Percentiles rank a stretch among this genome's conserved stretches.
These are phyloP conservation scores for Hippophae rhamnoides DNA, from an alignment of 306 rosid species.

Conservation along the genomic window DNA sequence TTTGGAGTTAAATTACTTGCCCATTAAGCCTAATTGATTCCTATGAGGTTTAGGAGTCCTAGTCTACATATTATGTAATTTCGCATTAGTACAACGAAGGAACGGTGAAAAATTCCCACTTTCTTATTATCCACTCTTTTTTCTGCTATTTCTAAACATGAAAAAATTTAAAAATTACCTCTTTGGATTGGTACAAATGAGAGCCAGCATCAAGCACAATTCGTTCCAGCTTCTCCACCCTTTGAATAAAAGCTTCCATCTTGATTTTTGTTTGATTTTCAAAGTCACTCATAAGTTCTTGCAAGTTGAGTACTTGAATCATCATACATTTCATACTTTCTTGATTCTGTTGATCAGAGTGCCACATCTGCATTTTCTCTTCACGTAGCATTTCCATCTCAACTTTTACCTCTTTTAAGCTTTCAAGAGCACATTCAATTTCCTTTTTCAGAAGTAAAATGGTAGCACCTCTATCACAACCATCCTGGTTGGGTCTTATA, in stretches of 20 bases:
- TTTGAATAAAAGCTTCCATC: slow-evolving; percentile 43
- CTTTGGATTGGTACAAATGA: slow-evolving; percentile 45
- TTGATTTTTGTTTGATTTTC: slow-evolving; percentile 48
- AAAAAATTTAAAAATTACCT: slow-evolving; percentile 31
- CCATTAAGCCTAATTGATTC: no score
- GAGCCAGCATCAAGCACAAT: slow-evolving; percentile 46
- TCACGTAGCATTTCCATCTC: slow-evolving; percentile 63
- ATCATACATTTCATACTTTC: slow-evolving; percentile 40
- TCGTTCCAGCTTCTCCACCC: slow-evolving; percentile 37
- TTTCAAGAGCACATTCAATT: slow-evolving; percentile 70
- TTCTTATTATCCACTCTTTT: no score
- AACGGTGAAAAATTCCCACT: no score
- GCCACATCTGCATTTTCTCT: slow-evolving; percentile 54
- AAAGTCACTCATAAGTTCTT: slow-evolving; percentile 39
- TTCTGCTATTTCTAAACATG: not conserved
- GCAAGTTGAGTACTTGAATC: slow-evolving; percentile 45
- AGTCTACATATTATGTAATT: no score
- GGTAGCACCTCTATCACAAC: slow-evolving; percentile 44
- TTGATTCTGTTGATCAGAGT: slow-evolving; percentile 40
- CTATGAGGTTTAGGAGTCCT: no score
- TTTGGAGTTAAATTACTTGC: no score
- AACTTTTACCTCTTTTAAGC: slow-evolving; percentile 66
- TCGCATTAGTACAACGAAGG: no score
- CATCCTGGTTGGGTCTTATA: slow-evolving; percentile 23
- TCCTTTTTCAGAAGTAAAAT: slow-evolving; percentile 70